Conservation (phyloP, 2,329 filamentous ascomycete genomes). For the Fusarium albosuccineum region DNA sequence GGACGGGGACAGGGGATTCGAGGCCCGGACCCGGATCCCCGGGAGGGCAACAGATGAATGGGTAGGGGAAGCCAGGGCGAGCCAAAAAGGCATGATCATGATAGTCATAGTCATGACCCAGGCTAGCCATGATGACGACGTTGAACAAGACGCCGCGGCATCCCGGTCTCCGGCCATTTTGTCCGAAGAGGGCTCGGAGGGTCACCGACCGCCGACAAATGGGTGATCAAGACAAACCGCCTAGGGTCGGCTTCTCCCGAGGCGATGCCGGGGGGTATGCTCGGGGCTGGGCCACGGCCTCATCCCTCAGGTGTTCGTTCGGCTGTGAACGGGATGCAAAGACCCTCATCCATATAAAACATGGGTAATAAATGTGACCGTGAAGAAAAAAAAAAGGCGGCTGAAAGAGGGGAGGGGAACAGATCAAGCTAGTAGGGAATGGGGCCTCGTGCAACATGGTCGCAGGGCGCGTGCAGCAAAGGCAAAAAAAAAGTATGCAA, state of each 20-base stretch:
- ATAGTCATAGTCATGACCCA: neutral
- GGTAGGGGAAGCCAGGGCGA: slow-evolving; percentile 22
- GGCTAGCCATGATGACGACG: slow-evolving; percentile 29
- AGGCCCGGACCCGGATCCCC: slow-evolving; percentile 43
- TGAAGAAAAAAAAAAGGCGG: slow-evolving; percentile 11
- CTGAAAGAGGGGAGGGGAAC: slow-evolving; percentile 18
- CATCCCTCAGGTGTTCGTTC: slow-evolving; percentile 18
- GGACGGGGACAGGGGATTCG: slow-evolving; percentile 27
- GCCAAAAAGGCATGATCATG: slow-evolving; percentile 11
- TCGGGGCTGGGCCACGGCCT: slow-evolving; percentile 23
- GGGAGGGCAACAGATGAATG: slow-evolving; percentile 20
- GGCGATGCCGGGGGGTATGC: slow-evolving; percentile 19
- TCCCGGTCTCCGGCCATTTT: slow-evolving; percentile 24
- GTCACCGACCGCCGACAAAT: slow-evolving; percentile 9
- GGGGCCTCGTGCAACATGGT: slow-evolving; percentile 20
- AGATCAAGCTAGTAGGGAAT: slow-evolving; percentile 14
- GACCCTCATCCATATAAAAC: slow-evolving; percentile 7
- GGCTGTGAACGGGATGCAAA: slow-evolving; percentile 20
- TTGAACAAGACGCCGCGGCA: slow-evolving; percentile 22
- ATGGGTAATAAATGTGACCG: slow-evolving; percentile 1
- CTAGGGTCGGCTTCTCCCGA: slow-evolving; percentile 29
- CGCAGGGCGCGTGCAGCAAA: slow-evolving; percentile 19
- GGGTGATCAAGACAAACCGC: neutral
- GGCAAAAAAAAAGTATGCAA: slow-evolving; percentile 11
- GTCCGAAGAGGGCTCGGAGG: slow-evolving; percentile 30